Percentiles rank a stretch among this genome's conserved stretches.
Conservation (phyloP, 148 eudicot species). For the Fagopyrum esculentum region DNA sequence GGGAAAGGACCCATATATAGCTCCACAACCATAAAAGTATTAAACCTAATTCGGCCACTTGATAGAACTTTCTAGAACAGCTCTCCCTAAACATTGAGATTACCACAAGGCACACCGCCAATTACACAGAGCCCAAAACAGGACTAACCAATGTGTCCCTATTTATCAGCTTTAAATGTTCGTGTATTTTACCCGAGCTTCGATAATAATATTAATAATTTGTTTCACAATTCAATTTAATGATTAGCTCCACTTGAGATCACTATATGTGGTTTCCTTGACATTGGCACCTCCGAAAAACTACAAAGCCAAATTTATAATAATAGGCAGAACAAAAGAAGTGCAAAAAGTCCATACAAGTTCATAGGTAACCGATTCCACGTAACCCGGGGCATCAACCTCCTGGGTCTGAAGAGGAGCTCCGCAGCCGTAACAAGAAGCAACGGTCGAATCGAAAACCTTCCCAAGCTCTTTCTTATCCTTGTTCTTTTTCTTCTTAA, state of each 20-base stretch:
- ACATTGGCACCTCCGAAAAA: not conserved
- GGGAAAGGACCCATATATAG: not conserved
- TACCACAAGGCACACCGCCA: not conserved
- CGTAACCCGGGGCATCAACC: conserved; percentile 78
- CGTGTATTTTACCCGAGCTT: not conserved
- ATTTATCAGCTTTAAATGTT: not conserved
- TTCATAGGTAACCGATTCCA: conserved; percentile 61
- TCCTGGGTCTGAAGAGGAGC: conserved; percentile 78
- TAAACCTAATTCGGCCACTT: not conserved
- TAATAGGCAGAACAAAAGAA: conserved; percentile 8
- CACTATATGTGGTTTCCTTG: not conserved
- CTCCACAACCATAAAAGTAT: not conserved
- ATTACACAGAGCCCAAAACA: conserved; percentile 1
- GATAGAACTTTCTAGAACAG: not conserved
- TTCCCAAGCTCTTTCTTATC: conserved; percentile 30
- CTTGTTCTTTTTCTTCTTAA: conserved; percentile 40
- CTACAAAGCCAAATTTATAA: not conserved
- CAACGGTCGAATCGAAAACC: conserved; percentile 16
- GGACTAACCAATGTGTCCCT: not conserved
- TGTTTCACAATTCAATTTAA: not conserved
- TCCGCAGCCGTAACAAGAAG: conserved; percentile 87
- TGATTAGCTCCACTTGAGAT: not conserved
- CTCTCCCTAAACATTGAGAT: not conserved
- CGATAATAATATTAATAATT: not conserved
- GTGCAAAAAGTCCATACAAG: conserved; percentile 37